Evolutionary conservation across 306 rosid genomes (phyloP).

Genomic region (peach (Prunus persica)): Prunus_persica_NCBIv2 NC_034013.1:4687001-4687500

Average conservation of each 20-base stretch:
- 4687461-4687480: conserved; percentile 16
- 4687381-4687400: conserved; percentile 73
- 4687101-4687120: neutral
- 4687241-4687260: neutral
- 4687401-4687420: conserved; percentile 84
- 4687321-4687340: conserved; percentile 78
- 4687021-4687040: neutral
- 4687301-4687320: conserved; percentile 98
- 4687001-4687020: neutral
- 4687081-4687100: neutral
- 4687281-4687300: conserved; percentile 9
- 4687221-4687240: neutral
- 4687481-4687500: neutral
- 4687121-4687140: neutral
- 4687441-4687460: conserved; percentile 82
- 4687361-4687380: conserved; percentile 96
- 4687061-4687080: neutral
- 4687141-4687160: neutral
- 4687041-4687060: neutral
- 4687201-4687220: neutral
- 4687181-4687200: neutral
- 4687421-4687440: conserved; percentile 90
- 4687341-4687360: conserved; percentile 89
- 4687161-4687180: neutral
- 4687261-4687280: neutral